Base-by-base conservation (phyloP, 208 protist species). In the Phytomonas sp. region DNA sequence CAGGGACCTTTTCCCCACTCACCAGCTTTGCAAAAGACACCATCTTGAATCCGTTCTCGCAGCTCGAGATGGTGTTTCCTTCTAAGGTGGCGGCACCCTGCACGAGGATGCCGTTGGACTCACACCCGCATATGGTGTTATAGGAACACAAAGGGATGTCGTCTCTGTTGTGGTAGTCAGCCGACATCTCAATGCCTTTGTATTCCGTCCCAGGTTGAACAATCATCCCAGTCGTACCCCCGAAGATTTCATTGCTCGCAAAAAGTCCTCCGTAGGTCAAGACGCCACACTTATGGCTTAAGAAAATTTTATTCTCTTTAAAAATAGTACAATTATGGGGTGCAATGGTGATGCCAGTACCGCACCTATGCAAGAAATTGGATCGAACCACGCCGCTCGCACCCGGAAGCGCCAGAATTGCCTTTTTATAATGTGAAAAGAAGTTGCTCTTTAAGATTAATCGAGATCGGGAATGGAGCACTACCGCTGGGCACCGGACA, bases 61-160 rank as follows among this genome's bases (percentile, higher is more conserved):
- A 92, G 66, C 84, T 82, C 32, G 71, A 83, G 3, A 96, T 67
- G 56, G 62, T 68, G 70, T 96, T 96, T 11, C 80, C 68, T 51
- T 85, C 84, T 51, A 94, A 78, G 31, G 73, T 75, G n/a, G 74
- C 84, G 3, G 68, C 72, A 28, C 81, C 77, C 29, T 78, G 63
- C 34, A 94, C 78, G 60, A 88, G 71, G 13, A 91, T 67, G 37
- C 91, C 91, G 70, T 84, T 81, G 5, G 36, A 72, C 20, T 72
- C 71, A 74, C 86, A 93, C 5, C 71, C 73, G n/a, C 78, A 70
- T 36, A 96, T 67, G 29, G 26, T 78, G 79, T 96, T 96, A 23
- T 81, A 72, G 2, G 70, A 71, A 60, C 81, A 78, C 11, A 76
- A 33, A n/a, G 78, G 64, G 32, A 81, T 62, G 68, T 82, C 75